These are phyloP conservation scores for Mucor indicus DNA, from an alignment of 371 early-diverging fungal species.

Conservation along the genomic window DNA sequence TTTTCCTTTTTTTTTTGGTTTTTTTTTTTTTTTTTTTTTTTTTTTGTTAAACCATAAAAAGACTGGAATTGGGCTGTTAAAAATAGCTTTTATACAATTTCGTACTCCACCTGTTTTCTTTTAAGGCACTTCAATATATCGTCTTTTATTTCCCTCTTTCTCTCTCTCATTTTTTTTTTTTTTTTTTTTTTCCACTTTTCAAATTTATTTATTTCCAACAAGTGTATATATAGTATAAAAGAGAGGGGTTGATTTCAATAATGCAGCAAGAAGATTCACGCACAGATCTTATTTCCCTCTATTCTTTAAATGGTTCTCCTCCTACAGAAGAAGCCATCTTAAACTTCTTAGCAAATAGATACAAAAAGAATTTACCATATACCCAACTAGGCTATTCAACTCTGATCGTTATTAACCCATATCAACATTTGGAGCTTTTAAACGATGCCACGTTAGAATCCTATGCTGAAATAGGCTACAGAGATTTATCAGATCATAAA, in stretches of 20 bases:
- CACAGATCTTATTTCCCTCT: conserved; percentile 29
- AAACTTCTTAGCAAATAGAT: conserved; percentile 43
- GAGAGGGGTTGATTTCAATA: too few species aligned
- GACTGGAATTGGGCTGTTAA: too few species aligned
- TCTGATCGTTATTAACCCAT: conserved; percentile 56
- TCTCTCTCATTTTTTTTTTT: too few species aligned
- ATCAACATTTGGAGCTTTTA: conserved; percentile 36
- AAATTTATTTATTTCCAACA: conserved; percentile 46
- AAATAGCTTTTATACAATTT: too few species aligned
- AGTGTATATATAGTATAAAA: too few species aligned
- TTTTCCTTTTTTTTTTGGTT: too few species aligned
- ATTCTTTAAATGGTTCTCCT: conserved; percentile 10
- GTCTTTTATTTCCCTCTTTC: too few species aligned
- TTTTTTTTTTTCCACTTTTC: conserved; percentile 58
- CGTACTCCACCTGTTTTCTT: too few species aligned
- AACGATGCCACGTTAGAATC: conserved; percentile 46
- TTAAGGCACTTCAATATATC: too few species aligned
- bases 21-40: too few species aligned
- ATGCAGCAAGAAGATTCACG: conserved; percentile 39
- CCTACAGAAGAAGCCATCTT: conserved; percentile 49
- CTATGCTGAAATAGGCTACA: conserved; percentile 48
- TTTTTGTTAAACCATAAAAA: too few species aligned
- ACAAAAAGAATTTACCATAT: conserved; percentile 47
- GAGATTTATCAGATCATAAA: conserved; percentile 23
- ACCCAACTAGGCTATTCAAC: conserved; percentile 54